These are phyloP conservation scores for Pleurotus salmoneostramineus DNA, from an alignment of 768 basidiomycete genomes.

Conservation along the genomic window DNA sequence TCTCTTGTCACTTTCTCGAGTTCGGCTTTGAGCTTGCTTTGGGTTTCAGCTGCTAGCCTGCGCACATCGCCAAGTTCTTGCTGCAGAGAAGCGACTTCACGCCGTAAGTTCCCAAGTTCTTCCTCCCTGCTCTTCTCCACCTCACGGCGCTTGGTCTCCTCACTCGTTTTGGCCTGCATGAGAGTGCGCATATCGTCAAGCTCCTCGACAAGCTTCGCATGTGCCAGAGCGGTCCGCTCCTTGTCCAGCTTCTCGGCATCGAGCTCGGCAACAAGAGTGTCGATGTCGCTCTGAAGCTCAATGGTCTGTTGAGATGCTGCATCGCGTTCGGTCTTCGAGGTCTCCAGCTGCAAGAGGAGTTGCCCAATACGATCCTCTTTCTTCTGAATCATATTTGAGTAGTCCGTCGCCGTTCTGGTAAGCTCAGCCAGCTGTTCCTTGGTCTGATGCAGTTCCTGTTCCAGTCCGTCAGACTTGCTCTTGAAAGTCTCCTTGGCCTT, in stretches of 20 bases:
- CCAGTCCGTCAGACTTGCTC: constrained; percentile 54
- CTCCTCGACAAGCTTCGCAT: constrained; percentile 71
- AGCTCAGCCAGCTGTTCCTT: constrained; percentile 79
- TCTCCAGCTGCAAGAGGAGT: constrained; percentile 49
- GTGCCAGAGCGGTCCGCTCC: constrained; percentile 37
- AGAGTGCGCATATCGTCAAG: constrained; percentile 82
- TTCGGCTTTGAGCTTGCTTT: constrained; percentile 75
- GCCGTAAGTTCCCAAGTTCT: constrained; percentile 72
- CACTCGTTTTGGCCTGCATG: constrained; percentile 81
- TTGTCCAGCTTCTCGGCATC: constrained; percentile 54
- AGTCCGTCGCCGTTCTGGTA: constrained; percentile 72
- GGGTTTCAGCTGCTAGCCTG: constrained; percentile 53
- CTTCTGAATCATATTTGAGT: constrained; percentile 68
- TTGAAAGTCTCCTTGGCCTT: constrained; percentile 66
- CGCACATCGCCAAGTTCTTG: constrained; percentile 66
- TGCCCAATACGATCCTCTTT: constrained; percentile 70
- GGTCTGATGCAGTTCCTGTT: constrained; percentile 63
- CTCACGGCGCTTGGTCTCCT: constrained; percentile 80
- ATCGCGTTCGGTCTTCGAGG: constrained; percentile 50
- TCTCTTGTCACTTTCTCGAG: constrained; percentile 63
- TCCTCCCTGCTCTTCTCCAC: constrained; percentile 85
- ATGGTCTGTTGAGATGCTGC: constrained; percentile 53
- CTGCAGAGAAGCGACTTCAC: constrained; percentile 56
- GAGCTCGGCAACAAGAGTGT: constrained; percentile 60
- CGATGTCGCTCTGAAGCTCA: constrained; percentile 68